Conservation (phyloP, 768 basidiomycete species). For the Kwoniella dejecticola region DNA sequence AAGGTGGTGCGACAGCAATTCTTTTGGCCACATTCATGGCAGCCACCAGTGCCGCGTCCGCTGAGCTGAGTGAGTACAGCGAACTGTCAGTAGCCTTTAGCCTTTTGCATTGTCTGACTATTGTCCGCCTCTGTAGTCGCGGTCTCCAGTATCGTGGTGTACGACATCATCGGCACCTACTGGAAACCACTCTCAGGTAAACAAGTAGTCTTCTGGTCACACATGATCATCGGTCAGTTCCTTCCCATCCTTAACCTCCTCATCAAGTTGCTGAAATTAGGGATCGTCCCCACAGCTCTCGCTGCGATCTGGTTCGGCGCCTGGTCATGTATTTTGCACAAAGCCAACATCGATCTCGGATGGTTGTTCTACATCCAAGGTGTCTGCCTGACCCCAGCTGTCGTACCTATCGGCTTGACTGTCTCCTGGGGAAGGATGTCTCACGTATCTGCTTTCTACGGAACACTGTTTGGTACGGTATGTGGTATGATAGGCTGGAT, state of each 20-base stretch:
- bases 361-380: slow-evolving; percentile 43
- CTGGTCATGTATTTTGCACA: slow-evolving; percentile 46
- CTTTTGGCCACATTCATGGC: slow-evolving; percentile 60
- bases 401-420: slow-evolving; percentile 31
- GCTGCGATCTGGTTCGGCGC: slow-evolving; percentile 50
- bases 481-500: slow-evolving; percentile 31
- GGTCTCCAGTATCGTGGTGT: slow-evolving; percentile 55
- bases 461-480: slow-evolving; percentile 29
- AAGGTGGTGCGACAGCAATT: slow-evolving; percentile 59
- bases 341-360: slow-evolving; percentile 50
- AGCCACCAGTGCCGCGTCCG: slow-evolving; percentile 60
- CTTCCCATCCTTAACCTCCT: no score
- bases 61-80: slow-evolving; percentile 56
- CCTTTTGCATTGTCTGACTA: no score
- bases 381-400: slow-evolving; percentile 32
- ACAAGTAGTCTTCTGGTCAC: slow-evolving; percentile 33
- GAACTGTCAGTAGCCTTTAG: no score
- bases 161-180: slow-evolving; percentile 57
- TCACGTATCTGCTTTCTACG: slow-evolving; percentile 23
- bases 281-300: slow-evolving; percentile 9
- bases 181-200: slow-evolving; percentile 28
- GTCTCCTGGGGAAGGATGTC: slow-evolving; percentile 27
- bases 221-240: slow-evolving; percentile 30
- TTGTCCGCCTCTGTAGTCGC: slow-evolving; percentile 48
- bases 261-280: no score